Percentiles rank a stretch among this genome's conserved stretches.
phyloP scores from a whole-genome alignment of 2,329 filamentous ascomycete genomes.

The Aspergillus tubingensis region DNA sequence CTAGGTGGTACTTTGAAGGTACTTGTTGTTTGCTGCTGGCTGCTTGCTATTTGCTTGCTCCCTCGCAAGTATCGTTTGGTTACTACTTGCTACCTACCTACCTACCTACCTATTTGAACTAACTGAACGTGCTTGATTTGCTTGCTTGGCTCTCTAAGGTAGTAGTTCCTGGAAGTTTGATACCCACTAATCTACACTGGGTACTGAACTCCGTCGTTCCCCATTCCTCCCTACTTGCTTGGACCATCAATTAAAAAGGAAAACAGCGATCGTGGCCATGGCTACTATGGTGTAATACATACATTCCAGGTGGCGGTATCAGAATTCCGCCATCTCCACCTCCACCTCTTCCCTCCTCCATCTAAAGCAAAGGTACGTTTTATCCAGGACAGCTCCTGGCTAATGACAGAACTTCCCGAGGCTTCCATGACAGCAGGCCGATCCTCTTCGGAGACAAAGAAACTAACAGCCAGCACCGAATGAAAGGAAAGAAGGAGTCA shows the following conservation, averaged over 20 bases:
- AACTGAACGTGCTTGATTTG: not conserved
- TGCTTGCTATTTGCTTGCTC: not conserved
- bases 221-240: not conserved
- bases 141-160: not conserved
- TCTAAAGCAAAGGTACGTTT: not conserved
- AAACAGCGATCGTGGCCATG: not conserved
- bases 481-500: not conserved
- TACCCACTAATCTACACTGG: not conserved
- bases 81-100: too few relatives aligned
- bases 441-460: slow-evolving; percentile 2
- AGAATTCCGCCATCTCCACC: not conserved
- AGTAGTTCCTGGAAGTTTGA: not conserved
- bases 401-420: slow-evolving; percentile 8
- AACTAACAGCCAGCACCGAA: not conserved
- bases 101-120: too few relatives aligned
- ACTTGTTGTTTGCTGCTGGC: not conserved
- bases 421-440: slow-evolving; percentile 4
- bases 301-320: not conserved
- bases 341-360: not conserved
- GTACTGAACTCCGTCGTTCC: not conserved
- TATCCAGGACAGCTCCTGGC: not conserved
- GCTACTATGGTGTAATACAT: not conserved
- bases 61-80: not conserved
- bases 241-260: not conserved
- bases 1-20: too few relatives aligned